Evolutionary conservation across 768 basidiomycete genomes (phyloP).

Genomic region (Auricularia cornea): DNA sequence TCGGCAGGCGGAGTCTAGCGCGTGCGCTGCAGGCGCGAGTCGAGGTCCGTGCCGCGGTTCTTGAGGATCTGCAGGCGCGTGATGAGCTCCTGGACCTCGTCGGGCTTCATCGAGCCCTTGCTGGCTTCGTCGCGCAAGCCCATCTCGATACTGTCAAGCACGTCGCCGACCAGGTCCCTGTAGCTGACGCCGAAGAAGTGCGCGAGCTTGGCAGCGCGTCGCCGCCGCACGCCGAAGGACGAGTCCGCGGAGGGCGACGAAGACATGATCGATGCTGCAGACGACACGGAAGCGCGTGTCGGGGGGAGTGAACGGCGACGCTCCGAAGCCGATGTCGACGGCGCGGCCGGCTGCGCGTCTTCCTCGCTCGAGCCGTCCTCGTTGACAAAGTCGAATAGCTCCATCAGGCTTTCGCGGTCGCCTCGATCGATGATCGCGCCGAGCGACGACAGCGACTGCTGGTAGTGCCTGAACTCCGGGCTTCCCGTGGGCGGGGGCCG

Average conservation of each 20-base stretch:
- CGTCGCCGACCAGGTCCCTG: slow-evolving; percentile 63
- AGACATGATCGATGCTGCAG: slow-evolving; percentile 5
- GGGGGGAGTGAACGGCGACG: slow-evolving; percentile 65
- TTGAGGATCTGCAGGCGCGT: neutral
- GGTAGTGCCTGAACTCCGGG: slow-evolving; percentile 63
- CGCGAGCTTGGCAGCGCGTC: slow-evolving; percentile 73
- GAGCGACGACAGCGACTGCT: slow-evolving; percentile 74
- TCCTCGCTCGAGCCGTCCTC: slow-evolving; percentile 1
- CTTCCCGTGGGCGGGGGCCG: neutral
- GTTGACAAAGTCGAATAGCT: slow-evolving; percentile 42
- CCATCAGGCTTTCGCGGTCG: slow-evolving; percentile 63
- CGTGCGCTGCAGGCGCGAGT: neutral
- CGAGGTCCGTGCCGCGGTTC: neutral
- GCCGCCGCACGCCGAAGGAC: slow-evolving; percentile 59
- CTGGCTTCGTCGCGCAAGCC: slow-evolving; percentile 61
- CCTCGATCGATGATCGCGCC: slow-evolving; percentile 74
- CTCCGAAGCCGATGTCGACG: slow-evolving; percentile 30
- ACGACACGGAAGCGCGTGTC: slow-evolving; percentile 37
- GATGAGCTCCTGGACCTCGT: slow-evolving; percentile 37
- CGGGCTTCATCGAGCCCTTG: slow-evolving; percentile 53
- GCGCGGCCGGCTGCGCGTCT: neutral
- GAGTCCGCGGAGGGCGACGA: slow-evolving; percentile 4
- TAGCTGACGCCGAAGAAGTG: slow-evolving; percentile 87
- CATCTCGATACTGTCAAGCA: slow-evolving; percentile 73
- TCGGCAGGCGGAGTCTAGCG: no score